These are phyloP conservation scores for Austroboletus niveus DNA, from an alignment of 1,284 basidiomycete genomes.

Conservation along the genomic window DNA sequence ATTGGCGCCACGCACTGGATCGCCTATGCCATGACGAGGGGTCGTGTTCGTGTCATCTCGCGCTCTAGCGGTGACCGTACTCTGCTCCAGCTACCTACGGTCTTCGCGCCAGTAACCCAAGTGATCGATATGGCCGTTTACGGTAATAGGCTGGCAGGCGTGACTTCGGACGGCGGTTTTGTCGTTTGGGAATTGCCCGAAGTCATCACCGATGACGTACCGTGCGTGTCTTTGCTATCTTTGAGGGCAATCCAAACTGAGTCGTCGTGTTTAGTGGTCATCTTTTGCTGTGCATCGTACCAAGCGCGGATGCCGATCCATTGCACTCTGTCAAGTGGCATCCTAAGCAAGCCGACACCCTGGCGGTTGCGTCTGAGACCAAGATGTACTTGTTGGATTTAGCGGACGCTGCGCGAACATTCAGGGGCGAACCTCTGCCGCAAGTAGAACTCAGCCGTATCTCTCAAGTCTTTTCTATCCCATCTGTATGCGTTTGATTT, in stretches of 20 bases:
- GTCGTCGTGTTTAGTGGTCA: slow-evolving; percentile 48
- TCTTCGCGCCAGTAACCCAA: slow-evolving; percentile 59
- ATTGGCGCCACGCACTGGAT: slow-evolving; percentile 87
- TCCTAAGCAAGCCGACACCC: slow-evolving; percentile 68
- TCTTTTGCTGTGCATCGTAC: slow-evolving; percentile 67
- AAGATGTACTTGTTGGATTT: slow-evolving; percentile 74
- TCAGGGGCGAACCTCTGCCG: slow-evolving; percentile 59
- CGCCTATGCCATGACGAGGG: slow-evolving; percentile 87
- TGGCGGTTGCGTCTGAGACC: slow-evolving; percentile 73
- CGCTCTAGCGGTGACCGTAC: slow-evolving; percentile 82
- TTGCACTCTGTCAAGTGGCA: slow-evolving; percentile 83
- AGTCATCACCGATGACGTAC: slow-evolving; percentile 76
- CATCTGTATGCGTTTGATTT: slow-evolving; percentile 51
- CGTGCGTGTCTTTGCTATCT: slow-evolving; percentile 49
- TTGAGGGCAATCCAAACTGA: slow-evolving; percentile 7
- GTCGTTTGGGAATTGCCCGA: slow-evolving; percentile 83
- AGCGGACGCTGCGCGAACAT: slow-evolving; percentile 51
- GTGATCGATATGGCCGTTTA: slow-evolving; percentile 82
- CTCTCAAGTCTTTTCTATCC: slow-evolving; percentile 60
- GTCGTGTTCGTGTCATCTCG: slow-evolving; percentile 83
- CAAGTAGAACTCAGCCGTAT: slow-evolving; percentile 66
- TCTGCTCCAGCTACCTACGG: slow-evolving; percentile 66
- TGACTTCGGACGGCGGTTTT: slow-evolving; percentile 82
- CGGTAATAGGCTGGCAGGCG: slow-evolving; percentile 76
- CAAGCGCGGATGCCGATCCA: slow-evolving; percentile 54